Conservation (phyloP, 2,329 filamentous ascomycete genomes). For the Alternaria postmessia region DNA sequence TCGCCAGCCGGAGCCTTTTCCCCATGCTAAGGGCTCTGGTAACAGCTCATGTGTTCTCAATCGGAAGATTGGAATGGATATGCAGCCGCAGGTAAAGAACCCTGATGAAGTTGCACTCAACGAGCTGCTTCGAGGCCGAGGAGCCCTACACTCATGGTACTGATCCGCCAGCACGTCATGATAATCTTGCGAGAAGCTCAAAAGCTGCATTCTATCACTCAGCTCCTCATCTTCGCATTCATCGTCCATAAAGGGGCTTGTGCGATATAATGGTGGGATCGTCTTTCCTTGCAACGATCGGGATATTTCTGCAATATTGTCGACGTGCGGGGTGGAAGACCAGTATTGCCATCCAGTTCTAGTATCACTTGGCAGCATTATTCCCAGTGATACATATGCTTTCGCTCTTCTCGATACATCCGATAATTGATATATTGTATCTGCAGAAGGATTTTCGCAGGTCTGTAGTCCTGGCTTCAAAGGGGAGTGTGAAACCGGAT, state of each 20-base stretch:
- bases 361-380: constrained; percentile 21
- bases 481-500: not conserved
- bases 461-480: not conserved
- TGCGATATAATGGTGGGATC: constrained; percentile 22
- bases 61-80: not conserved
- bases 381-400: constrained; percentile 31
- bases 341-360: constrained; percentile 7
- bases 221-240: constrained; percentile 27
- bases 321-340: not conserved
- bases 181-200: constrained; percentile 44
- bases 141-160: constrained; percentile 28
- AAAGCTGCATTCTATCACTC: constrained; percentile 29
- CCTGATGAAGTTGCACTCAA: not conserved
- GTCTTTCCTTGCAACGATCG: constrained; percentile 21
- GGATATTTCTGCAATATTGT: not conserved
- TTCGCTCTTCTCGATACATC: constrained; percentile 31
- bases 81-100: not conserved
- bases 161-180: constrained; percentile 37
- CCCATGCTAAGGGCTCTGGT: constrained; percentile 31
- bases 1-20: constrained; percentile 19
- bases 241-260: constrained; percentile 22
- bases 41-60: not conserved
- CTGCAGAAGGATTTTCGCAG: not conserved
- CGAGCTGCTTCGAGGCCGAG: not conserved
- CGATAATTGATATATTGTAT: constrained; percentile 22